Evolutionary conservation across 768 basidiomycete species (phyloP).

Genomic region (Psilocybe cubensis): DNA sequence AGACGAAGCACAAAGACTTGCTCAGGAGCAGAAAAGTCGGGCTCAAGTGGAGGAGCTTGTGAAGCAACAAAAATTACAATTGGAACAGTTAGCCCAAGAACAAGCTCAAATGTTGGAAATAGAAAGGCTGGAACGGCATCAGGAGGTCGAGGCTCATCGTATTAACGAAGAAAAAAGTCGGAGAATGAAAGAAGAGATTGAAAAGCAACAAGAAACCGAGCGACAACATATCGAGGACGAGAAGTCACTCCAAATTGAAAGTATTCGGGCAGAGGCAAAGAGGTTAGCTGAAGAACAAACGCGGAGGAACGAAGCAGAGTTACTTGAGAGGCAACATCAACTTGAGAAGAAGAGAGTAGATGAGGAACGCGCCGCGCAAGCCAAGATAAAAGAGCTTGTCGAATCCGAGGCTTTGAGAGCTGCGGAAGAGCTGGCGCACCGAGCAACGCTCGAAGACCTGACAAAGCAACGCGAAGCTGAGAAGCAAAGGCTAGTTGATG

Average conservation of each 20-base stretch:
- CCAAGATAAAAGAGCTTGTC: not conserved
- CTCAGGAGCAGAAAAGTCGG: conserved; percentile 26
- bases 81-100: conserved; percentile 4
- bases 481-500: conserved; percentile 22
- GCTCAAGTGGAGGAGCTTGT: conserved; percentile 19
- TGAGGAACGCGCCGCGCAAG: not conserved
- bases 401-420: not conserved
- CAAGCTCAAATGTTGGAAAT: not conserved
- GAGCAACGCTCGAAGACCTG: not conserved
- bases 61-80: not conserved
- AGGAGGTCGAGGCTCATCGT: not conserved
- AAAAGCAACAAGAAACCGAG: not conserved
- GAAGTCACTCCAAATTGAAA: not conserved
- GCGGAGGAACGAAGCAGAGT: not conserved
- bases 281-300: conserved; percentile 12
- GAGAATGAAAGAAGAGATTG: not conserved
- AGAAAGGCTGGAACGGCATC: not conserved
- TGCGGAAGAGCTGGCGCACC: not conserved
- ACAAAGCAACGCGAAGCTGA: conserved; percentile 8
- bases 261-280: not conserved
- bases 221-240: not conserved
- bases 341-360: not conserved
- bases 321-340: conserved; percentile 4
- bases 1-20: conserved; percentile 24
- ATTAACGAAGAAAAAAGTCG: not conserved